A percentile compares a stretch with the other conserved stretches of the same genome.
These are phyloP conservation scores for Pestalotiopsis sp. DNA, from an alignment of 2,329 filamentous ascomycete genomes.

Conservation along the genomic window DNA sequence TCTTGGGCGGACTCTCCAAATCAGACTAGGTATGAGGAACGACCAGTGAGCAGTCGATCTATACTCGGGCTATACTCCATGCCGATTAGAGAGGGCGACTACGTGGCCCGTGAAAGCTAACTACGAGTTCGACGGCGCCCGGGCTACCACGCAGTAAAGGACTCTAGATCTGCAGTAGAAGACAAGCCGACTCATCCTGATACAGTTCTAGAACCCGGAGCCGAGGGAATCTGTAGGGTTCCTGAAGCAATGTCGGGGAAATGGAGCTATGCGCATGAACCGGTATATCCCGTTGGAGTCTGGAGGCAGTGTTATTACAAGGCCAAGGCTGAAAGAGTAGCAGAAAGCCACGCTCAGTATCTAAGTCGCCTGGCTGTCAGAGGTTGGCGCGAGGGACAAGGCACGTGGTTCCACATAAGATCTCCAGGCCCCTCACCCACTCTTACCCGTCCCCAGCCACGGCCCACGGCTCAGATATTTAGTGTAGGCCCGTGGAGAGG, in stretches of 20 bases:
- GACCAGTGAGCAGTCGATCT: not conserved
- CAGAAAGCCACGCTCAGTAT: not conserved
- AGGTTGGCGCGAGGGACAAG: not conserved
- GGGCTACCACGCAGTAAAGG: not conserved
- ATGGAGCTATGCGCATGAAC: not conserved
- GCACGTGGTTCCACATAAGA: not conserved
- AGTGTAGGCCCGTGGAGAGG: not conserved
- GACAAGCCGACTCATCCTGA: not conserved
- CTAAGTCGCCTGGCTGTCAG: not conserved
- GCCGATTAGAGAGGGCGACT: not conserved
- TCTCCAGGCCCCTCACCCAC: not conserved
- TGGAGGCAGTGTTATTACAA: not conserved
- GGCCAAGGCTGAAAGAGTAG: not conserved
- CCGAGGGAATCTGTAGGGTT: not conserved
- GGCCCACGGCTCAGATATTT: not conserved
- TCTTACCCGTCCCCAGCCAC: not conserved
- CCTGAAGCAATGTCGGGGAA: not conserved
- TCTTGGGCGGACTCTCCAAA: not conserved
- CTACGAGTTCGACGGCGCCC: not conserved
- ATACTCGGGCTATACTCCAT: not conserved
- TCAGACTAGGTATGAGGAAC: not conserved
- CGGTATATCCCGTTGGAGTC: not conserved
- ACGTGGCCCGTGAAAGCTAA: not conserved
- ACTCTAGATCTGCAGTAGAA: not conserved
- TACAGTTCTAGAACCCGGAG: not conserved